These are phyloP conservation scores for Colletotrichum sp. DNA, from an alignment of 2,329 filamentous ascomycete genomes.

Conservation along the genomic window DNA sequence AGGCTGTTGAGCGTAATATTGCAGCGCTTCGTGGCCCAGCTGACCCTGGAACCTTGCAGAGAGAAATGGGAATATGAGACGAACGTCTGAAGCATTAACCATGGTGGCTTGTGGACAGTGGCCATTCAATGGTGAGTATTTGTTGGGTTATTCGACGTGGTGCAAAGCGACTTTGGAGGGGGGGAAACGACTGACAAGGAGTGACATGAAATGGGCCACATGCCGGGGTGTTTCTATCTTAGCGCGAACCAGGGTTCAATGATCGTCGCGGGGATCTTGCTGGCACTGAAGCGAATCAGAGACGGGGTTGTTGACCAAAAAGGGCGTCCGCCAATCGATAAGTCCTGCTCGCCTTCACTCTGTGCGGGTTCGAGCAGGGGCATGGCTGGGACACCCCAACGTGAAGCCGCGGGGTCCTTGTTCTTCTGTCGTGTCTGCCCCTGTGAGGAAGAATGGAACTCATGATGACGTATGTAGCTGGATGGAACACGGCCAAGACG, in stretches of 20 bases:
- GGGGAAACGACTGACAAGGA: not conserved
- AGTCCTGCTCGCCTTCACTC: not conserved
- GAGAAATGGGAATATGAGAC: slow-evolving; percentile 1
- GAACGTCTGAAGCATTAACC: slow-evolving; percentile 10
- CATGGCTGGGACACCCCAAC: not conserved
- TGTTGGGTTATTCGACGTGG: not conserved
- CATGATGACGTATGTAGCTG: slow-evolving; percentile 9
- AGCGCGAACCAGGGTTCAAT: slow-evolving; percentile 14
- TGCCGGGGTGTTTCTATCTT: slow-evolving; percentile 4
- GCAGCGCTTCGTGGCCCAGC: not conserved
- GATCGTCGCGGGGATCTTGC: slow-evolving; percentile 21
- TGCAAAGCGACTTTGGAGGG: not conserved
- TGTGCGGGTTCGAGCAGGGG: not conserved
- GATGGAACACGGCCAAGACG: not conserved
- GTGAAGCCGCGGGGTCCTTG: slow-evolving; percentile 13
- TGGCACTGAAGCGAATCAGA: slow-evolving; percentile 16
- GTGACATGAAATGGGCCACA: not conserved
- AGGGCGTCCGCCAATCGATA: slow-evolving; percentile 16
- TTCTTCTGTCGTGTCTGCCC: not conserved
- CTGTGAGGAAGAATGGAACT: not conserved
- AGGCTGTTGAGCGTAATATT: not conserved
- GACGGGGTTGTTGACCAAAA: slow-evolving; percentile 1
- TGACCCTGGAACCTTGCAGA: not conserved
- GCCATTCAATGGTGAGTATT: not conserved
- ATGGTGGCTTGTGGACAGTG: not conserved